phyloP scores from a whole-genome alignment of 768 basidiomycete species.

The Pisolithus marmoratus region DNA sequence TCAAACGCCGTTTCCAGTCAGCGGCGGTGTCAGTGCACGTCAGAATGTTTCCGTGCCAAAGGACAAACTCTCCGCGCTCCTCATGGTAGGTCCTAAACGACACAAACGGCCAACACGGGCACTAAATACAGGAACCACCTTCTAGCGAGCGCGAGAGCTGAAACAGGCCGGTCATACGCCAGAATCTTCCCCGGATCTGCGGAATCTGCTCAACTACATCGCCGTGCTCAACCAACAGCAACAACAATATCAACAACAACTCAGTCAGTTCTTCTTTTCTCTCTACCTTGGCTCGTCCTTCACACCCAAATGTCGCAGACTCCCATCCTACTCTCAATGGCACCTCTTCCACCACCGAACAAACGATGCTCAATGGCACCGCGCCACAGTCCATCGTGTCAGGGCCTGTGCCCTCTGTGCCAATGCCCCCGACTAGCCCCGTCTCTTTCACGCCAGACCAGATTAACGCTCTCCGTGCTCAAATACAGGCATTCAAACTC shows the following conservation, averaged over 20 bases:
- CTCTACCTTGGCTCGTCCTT: slow-evolving; percentile 3
- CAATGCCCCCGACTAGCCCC: slow-evolving; percentile 59
- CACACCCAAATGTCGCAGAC: slow-evolving; percentile 26
- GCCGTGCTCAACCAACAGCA: slow-evolving; percentile 27
- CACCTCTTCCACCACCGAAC: slow-evolving; percentile 6
- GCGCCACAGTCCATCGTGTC: slow-evolving; percentile 33
- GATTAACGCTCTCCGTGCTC: slow-evolving; percentile 68
- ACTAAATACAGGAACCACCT: slow-evolving; percentile 1
- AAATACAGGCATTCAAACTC: slow-evolving; percentile 78
- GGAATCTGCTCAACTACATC: slow-evolving; percentile 35
- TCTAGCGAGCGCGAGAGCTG: slow-evolving; percentile 41
- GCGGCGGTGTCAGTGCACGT: background rate
- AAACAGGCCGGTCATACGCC: slow-evolving; percentile 39
- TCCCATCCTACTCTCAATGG: slow-evolving; percentile 21
- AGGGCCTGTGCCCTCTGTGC: slow-evolving; percentile 46
- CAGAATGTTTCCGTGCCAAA: slow-evolving; percentile 11
- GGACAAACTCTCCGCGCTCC: slow-evolving; percentile 21
- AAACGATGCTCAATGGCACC: slow-evolving; percentile 26
- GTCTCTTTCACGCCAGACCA: slow-evolving; percentile 77
- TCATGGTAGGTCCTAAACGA: slow-evolving; percentile 9
- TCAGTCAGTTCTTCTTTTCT: slow-evolving; percentile 22
- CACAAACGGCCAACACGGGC: background rate
- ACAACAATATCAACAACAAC: slow-evolving; percentile 16
- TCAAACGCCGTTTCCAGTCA: too few relatives aligned
- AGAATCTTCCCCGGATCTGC: slow-evolving; percentile 41